These are phyloP conservation scores for Cladosporium phlei DNA, from an alignment of 2,329 filamentous ascomycete species.

Conservation along the genomic window DNA sequence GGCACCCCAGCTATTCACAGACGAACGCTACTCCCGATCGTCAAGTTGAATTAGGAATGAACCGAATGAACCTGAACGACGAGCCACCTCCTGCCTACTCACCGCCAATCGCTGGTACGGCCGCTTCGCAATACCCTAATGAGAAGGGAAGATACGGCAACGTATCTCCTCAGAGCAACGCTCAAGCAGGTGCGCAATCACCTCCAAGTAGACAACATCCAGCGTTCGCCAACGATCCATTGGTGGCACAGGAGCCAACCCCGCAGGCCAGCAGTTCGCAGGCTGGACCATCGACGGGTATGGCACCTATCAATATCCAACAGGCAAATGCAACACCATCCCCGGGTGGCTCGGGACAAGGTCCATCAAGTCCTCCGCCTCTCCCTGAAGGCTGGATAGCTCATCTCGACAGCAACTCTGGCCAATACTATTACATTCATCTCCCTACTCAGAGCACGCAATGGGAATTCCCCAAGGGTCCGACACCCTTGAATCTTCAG, in stretches of 20 bases:
- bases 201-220: constrained; percentile 58
- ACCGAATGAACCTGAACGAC: constrained; percentile 71
- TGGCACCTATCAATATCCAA: constrained; percentile 40
- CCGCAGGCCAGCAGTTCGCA: constrained; percentile 41
- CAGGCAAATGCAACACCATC: constrained; percentile 29
- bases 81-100: constrained; percentile 95
- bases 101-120: constrained; percentile 36
- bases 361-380: constrained; percentile 81
- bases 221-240: constrained; percentile 80
- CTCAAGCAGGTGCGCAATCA: constrained; percentile 14
- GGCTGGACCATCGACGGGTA: constrained; percentile 22
- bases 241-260: constrained; percentile 39
- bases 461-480: constrained; percentile 97
- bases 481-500: constrained; percentile 81
- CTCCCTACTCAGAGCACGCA: constrained; percentile 91
- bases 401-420: constrained; percentile 89
- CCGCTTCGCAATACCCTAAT: constrained; percentile 60
- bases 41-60: constrained; percentile 74
- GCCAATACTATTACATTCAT: constrained; percentile 99
- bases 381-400: constrained; percentile 98
- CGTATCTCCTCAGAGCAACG: constrained; percentile 31
- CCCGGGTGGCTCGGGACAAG: constrained; percentile 42
- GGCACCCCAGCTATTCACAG: constrained; percentile 31
- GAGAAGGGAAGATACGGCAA: constrained; percentile 64
- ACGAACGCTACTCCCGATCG: constrained; percentile 45